These are phyloP conservation scores for Priceomyces melissophilus DNA, from an alignment of 805 yeast species.

Conservation along the genomic window DNA sequence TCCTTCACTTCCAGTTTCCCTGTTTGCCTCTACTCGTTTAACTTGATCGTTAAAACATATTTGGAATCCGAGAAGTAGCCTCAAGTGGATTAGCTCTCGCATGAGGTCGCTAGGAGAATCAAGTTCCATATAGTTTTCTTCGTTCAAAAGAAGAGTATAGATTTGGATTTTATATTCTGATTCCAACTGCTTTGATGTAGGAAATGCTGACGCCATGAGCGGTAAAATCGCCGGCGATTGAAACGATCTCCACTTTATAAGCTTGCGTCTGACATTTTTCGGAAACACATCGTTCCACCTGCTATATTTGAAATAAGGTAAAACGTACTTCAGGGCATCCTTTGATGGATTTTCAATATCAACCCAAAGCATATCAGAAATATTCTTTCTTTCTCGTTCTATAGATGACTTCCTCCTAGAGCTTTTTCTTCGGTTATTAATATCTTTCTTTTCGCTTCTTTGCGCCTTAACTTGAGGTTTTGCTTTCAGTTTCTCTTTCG, in stretches of 20 bases:
- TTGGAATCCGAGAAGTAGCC: conserved; percentile 87
- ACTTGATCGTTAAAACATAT: conserved; percentile 75
- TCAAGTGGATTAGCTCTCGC: conserved; percentile 80
- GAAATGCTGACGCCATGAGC: conserved; percentile 72
- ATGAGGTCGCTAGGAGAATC: conserved; percentile 56
- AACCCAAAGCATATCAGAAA: conserved; percentile 27
- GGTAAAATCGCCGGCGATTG: conserved; percentile 95
- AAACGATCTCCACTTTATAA: conserved; percentile 89
- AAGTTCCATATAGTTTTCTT: conserved; percentile 50
- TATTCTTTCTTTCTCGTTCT: conserved; percentile 8
- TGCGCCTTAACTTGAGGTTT: neutral
- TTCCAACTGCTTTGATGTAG: conserved; percentile 63
- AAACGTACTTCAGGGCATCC: conserved; percentile 51
- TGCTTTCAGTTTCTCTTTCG: neutral
- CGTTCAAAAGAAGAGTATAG: conserved; percentile 73
- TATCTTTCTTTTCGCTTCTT: neutral
- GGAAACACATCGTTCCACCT: conserved; percentile 94
- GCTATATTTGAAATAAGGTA: conserved; percentile 62
- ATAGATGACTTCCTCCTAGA: neutral
- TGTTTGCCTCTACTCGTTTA: conserved; percentile 57
- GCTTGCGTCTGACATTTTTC: conserved; percentile 55
- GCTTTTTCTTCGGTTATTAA: conserved; percentile 1
- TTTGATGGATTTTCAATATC: conserved; percentile 66
- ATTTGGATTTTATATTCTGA: conserved; percentile 73
- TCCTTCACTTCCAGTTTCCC: conserved; percentile 54